Percentiles rank a stretch among this genome's conserved stretches.
These are phyloP conservation scores for Metschnikowia aberdeeniae DNA, from an alignment of 805 yeast species.

Conservation along the genomic window DNA sequence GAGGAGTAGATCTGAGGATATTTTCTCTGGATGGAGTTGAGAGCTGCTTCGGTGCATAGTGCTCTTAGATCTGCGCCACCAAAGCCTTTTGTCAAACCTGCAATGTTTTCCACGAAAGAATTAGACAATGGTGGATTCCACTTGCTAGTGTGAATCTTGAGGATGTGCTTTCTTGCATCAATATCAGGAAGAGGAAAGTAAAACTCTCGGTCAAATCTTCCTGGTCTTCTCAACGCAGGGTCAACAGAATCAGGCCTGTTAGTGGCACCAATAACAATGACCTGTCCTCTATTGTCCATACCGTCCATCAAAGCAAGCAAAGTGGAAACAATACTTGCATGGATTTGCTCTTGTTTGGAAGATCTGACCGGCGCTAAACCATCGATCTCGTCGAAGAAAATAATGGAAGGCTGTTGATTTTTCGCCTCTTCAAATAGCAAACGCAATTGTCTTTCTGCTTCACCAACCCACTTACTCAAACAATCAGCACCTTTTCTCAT, in stretches of 20 bases:
- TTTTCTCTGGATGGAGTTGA: conserved; percentile 83
- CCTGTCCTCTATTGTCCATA: conserved; percentile 98
- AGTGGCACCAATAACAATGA: conserved; percentile 96
- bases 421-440: conserved; percentile 92
- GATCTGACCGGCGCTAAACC: conserved; percentile 98
- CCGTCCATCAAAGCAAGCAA: conserved; percentile 96
- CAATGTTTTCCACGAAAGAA: conserved; percentile 59
- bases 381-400: conserved; percentile 96
- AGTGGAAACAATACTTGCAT: conserved; percentile 95
- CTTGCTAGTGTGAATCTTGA: conserved; percentile 79
- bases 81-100: conserved; percentile 85
- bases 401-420: conserved; percentile 92
- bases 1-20: conserved; percentile 90
- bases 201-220: conserved; percentile 94
- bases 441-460: conserved; percentile 92
- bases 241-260: conserved; percentile 98
- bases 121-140: conserved; percentile 76
- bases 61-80: conserved; percentile 98
- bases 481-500: conserved; percentile 99
- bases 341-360: conserved; percentile 96
- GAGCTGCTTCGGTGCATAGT: conserved; percentile 91
- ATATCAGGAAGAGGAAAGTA: conserved; percentile 90
- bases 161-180: conserved; percentile 71
- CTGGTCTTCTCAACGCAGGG: conserved; percentile 95
- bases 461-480: conserved; percentile 98